Percentiles rank a stretch among this genome's conserved stretches.
Conservation (phyloP, 2,329 filamentous ascomycete genomes). For the Colletotrichum karsti region DNA sequence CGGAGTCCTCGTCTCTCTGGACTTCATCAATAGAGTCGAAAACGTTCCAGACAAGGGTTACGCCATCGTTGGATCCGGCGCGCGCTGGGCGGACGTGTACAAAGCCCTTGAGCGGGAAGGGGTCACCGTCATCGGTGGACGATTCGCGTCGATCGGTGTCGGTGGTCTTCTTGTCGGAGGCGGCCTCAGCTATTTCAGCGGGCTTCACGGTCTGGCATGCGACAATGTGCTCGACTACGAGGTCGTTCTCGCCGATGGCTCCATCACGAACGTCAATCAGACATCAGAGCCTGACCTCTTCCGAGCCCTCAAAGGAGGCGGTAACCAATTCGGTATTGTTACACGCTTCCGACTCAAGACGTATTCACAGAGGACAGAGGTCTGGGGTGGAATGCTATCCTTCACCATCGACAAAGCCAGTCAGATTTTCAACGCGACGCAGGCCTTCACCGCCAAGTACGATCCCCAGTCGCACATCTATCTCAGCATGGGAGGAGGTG, state of each 20-base stretch:
- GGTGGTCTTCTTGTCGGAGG: slow-evolving; percentile 30
- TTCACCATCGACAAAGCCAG: neutral
- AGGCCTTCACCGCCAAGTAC: neutral
- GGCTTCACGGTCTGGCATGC: slow-evolving; percentile 59
- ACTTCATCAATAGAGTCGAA: neutral
- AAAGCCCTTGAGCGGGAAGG: neutral
- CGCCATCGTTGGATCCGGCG: neutral
- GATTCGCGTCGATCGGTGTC: slow-evolving; percentile 49
- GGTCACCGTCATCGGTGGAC: neutral
- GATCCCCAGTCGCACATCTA: neutral
- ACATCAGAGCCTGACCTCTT: neutral
- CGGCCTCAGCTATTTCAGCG: slow-evolving; percentile 62
- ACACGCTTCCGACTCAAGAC: neutral
- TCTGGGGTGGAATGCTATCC: neutral
- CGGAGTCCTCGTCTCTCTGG: neutral
- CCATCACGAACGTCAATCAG: slow-evolving; percentile 49
- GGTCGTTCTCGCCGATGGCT: slow-evolving; percentile 55
- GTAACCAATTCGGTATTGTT: neutral
- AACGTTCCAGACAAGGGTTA: neutral
- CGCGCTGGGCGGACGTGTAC: neutral
- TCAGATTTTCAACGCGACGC: neutral
- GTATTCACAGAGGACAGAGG: neutral
- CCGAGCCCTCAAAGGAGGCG: slow-evolving; percentile 4
- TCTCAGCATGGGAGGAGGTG: neutral
- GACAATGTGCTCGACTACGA: slow-evolving; percentile 54